Percentiles rank a stretch among this genome's conserved stretches.
Evolutionary conservation across 805 yeast genomes (phyloP).

Genomic region (Kluyveromyces wickerhamii): DNA sequence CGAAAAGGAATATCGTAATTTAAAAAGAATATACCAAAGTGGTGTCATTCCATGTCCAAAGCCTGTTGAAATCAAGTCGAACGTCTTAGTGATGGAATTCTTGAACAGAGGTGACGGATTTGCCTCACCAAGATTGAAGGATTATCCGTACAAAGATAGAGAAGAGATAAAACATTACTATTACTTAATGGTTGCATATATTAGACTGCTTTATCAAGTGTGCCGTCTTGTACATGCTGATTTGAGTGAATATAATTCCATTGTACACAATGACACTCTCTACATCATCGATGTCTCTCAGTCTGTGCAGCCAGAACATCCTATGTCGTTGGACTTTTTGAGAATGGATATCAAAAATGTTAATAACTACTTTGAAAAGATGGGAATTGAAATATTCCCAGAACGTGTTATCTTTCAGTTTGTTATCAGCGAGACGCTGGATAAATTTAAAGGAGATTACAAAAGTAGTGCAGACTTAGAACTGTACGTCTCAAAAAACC

Average conservation of each 20-base stretch:
- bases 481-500: conserved; percentile 32
- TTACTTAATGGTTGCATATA: conserved; percentile 70
- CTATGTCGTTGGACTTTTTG: conserved; percentile 88
- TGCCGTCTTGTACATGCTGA: conserved; percentile 96
- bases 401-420: conserved; percentile 78
- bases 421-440: conserved; percentile 47
- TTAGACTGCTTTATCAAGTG: conserved; percentile 78
- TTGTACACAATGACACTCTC: conserved; percentile 69
- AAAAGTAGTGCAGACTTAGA: conserved; percentile 29
- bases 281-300: conserved; percentile 96
- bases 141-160: conserved; percentile 62
- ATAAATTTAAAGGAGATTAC: conserved; percentile 32
- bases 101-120: conserved; percentile 67
- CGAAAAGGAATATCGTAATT: conserved; percentile 90
- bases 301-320: conserved; percentile 96
- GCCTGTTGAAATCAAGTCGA: conserved; percentile 81
- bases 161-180: conserved; percentile 64
- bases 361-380: conserved; percentile 73
- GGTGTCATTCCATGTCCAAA: conserved; percentile 87
- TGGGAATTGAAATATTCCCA: conserved; percentile 67
- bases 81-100: conserved; percentile 92
- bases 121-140: conserved; percentile 86
- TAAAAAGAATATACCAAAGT: conserved; percentile 66
- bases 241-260: conserved; percentile 86
- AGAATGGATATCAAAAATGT: conserved; percentile 97